phyloP scores from a whole-genome alignment of 192 early-diverging fungal species.

The Gigaspora rosea region DNA sequence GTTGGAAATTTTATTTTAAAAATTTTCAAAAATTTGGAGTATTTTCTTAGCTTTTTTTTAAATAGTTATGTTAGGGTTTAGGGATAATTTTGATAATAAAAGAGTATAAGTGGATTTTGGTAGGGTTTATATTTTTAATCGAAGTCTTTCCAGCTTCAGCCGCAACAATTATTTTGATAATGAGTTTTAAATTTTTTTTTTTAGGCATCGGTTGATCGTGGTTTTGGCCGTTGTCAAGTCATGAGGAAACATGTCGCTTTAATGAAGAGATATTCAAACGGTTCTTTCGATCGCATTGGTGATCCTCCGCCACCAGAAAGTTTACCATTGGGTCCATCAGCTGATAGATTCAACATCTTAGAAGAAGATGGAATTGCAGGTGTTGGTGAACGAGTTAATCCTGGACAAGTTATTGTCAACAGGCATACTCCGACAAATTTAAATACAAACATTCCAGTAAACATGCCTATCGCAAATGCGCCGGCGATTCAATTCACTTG shows the following conservation, averaged over 20 bases:
- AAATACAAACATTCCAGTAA: conserved; percentile 54
- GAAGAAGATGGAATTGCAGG: conserved; percentile 90
- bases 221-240: conserved; percentile 93
- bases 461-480: conserved; percentile 30
- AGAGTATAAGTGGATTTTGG: no score
- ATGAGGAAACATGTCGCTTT: conserved; percentile 87
- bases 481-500: conserved; percentile 17
- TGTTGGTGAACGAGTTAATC: conserved; percentile 77
- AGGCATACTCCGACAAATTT: conserved; percentile 86
- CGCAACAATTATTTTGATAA: neutral
- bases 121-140: no score
- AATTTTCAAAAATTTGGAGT: no score
- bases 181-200: neutral
- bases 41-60: no score
- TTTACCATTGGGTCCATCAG: conserved; percentile 36
- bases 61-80: no score
- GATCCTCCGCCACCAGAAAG: conserved; percentile 55
- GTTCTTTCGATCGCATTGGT: conserved; percentile 68
- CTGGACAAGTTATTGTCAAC: conserved; percentile 76
- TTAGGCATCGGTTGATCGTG: conserved; percentile 84
- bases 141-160: no score
- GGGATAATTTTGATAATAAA: no score
- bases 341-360: conserved; percentile 64
- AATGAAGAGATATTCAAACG: conserved; percentile 88
- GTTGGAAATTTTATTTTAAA: no score